Evolutionary conservation across 345 rosid genomes (phyloP).

Genomic region (Populus tremula): DNA sequence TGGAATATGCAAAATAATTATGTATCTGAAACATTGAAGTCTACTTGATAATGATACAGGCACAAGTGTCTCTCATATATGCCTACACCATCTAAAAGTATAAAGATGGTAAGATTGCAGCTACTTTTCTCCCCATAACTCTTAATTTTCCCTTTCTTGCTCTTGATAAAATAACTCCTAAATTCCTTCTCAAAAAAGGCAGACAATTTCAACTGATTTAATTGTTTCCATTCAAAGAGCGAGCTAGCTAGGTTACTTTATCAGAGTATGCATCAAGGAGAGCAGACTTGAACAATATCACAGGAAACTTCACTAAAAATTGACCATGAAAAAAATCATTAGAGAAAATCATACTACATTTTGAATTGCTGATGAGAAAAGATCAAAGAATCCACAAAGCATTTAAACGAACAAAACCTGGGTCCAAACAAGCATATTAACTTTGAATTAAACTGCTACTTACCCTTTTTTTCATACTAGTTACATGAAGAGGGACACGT

Average conservation of each 20-base stretch:
- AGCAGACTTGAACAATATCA: neutral
- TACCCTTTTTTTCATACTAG: neutral
- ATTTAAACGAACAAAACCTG: conserved; percentile 3
- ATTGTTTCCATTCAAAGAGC: neutral
- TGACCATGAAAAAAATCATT: neutral
- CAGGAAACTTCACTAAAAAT: neutral
- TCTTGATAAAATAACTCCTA: neutral
- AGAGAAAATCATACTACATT: neutral
- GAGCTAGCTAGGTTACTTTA: neutral
- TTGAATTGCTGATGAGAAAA: neutral
- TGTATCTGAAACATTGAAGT: neutral
- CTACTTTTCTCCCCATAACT: neutral
- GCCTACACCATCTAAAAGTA: neutral
- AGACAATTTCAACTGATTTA: neutral
- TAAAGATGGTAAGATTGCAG: neutral
- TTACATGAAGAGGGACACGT: neutral
- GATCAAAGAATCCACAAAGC: neutral
- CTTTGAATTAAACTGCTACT: neutral
- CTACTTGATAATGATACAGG: neutral
- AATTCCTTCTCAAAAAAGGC: neutral
- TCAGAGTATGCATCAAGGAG: neutral
- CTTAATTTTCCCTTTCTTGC: neutral
- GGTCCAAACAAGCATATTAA: neutral
- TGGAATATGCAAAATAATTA: neutral
- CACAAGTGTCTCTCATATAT: neutral